phyloP scores from a whole-genome alignment of 202 grass and related monocot species.

The Hordeum pubiflorum region DNA sequence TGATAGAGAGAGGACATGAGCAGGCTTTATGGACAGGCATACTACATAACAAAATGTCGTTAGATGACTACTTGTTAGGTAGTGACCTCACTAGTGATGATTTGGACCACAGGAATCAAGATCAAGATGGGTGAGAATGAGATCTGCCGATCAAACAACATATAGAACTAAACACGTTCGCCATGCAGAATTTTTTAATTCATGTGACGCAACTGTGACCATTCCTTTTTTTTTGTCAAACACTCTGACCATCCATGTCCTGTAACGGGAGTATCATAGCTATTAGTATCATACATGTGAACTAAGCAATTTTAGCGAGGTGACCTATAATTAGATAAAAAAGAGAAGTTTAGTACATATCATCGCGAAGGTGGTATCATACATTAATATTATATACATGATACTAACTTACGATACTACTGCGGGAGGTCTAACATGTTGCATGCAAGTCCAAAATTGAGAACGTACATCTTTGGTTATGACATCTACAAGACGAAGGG shows the following conservation, averaged over 20 bases:
- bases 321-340: too few species aligned
- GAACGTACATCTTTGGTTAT: background rate
- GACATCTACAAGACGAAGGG: background rate
- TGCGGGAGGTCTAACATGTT: background rate
- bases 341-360: too few species aligned
- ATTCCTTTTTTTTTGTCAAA: background rate
- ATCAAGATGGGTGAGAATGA: background rate
- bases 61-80: background rate
- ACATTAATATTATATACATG: too few species aligned
- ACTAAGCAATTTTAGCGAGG: too few species aligned
- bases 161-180: conserved; percentile 15
- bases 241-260: too few species aligned
- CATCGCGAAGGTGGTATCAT: too few species aligned
- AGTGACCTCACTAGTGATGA: background rate
- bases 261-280: too few species aligned
- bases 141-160: background rate
- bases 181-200: conserved; percentile 9
- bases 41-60: background rate
- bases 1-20: background rate
- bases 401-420: too few species aligned
- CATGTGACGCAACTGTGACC: background rate
- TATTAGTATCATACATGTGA: too few species aligned
- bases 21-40: background rate
- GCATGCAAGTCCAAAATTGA: background rate
- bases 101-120: conserved; percentile 1